A percentile compares a stretch with the other conserved stretches of the same genome.
phyloP scores from a whole-genome alignment of 2,329 filamentous ascomycete species.

The Didymellaceae sp. region DNA sequence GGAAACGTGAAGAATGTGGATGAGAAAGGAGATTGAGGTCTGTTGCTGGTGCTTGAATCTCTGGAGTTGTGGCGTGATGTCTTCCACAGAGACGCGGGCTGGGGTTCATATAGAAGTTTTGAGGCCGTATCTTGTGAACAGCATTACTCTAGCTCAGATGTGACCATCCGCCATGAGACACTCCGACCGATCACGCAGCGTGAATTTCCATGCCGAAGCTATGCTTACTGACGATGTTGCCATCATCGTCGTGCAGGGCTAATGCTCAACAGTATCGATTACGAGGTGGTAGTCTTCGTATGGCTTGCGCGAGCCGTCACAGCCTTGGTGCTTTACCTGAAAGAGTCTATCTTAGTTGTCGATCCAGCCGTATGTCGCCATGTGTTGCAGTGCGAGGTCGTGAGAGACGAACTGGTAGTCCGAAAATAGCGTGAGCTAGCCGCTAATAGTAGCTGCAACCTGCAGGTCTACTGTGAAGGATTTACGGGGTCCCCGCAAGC shows the following conservation, averaged over 20 bases:
- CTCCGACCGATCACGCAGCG: conserved; percentile 1
- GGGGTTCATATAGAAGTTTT: conserved; percentile 12
- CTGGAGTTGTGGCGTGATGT: conserved; percentile 9
- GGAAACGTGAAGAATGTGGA: neutral
- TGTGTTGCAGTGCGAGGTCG: conserved; percentile 9
- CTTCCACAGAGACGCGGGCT: neutral
- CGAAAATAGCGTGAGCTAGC: conserved; percentile 11
- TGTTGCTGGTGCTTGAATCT: neutral
- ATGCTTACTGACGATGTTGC: conserved; percentile 2
- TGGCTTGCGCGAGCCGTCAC: conserved; percentile 7
- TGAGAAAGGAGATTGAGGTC: neutral
- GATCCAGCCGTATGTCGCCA: conserved; percentile 13
- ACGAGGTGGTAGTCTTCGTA: conserved; percentile 10
- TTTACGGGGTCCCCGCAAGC: conserved; percentile 9
- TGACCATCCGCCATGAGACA: neutral
- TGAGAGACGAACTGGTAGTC: conserved; percentile 8
- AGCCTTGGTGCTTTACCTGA: neutral
- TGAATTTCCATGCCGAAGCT: neutral
- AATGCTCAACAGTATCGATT: conserved; percentile 8
- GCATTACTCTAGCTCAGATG: conserved; percentile 8
- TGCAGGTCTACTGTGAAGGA: conserved; percentile 2
- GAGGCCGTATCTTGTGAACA: neutral
- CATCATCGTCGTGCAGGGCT: conserved; percentile 9
- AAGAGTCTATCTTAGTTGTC: neutral
- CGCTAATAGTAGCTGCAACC: neutral